Percentiles rank a stretch among this genome's conserved stretches.
phyloP scores from a whole-genome alignment of 768 basidiomycete genomes.

The Pisolithus albus region DNA sequence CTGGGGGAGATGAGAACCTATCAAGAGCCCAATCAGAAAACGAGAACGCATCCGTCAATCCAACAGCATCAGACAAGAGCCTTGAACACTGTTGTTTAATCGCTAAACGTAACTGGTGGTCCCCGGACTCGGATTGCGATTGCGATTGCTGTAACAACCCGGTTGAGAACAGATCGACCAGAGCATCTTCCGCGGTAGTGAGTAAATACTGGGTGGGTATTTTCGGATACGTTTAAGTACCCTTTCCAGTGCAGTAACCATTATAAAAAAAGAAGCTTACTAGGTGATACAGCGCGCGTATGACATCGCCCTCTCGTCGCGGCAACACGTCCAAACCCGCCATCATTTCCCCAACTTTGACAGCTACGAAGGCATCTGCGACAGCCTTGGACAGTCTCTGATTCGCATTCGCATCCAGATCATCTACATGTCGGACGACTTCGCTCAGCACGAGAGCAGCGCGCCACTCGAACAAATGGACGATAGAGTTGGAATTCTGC shows the following conservation, averaged over 20 bases:
- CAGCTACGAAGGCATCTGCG: conserved; percentile 63
- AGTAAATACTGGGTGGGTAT: conserved; percentile 51
- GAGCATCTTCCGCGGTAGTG: conserved; percentile 45
- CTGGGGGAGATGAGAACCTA: conserved; percentile 34
- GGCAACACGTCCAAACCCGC: conserved; percentile 20
- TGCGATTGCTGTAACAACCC: conserved; percentile 29
- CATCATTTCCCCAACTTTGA: conserved; percentile 46
- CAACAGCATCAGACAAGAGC: conserved; percentile 58
- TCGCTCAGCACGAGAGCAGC: conserved; percentile 52
- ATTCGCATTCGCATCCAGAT: conserved; percentile 46
- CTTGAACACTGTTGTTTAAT: conserved; percentile 44
- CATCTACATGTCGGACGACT: conserved; percentile 30
- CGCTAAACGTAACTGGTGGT: conserved; percentile 40
- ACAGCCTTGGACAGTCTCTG: conserved; percentile 57
- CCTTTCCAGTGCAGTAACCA: no score
- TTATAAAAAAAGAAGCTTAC: conserved; percentile 13
- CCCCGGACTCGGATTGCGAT: neutral
- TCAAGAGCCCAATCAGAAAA: conserved; percentile 72
- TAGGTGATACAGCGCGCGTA: conserved; percentile 23
- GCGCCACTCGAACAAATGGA: conserved; percentile 55
- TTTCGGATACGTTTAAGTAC: neutral
- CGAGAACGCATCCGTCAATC: conserved; percentile 65
- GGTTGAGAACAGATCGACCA: conserved; percentile 56
- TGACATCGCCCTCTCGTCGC: conserved; percentile 10
- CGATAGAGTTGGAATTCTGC: conserved; percentile 33